A percentile compares a stretch with the other conserved stretches of the same genome.
Evolutionary conservation across 169 alveolate genomes (phyloP).

Genomic region (Babesia bigemina): DNA sequence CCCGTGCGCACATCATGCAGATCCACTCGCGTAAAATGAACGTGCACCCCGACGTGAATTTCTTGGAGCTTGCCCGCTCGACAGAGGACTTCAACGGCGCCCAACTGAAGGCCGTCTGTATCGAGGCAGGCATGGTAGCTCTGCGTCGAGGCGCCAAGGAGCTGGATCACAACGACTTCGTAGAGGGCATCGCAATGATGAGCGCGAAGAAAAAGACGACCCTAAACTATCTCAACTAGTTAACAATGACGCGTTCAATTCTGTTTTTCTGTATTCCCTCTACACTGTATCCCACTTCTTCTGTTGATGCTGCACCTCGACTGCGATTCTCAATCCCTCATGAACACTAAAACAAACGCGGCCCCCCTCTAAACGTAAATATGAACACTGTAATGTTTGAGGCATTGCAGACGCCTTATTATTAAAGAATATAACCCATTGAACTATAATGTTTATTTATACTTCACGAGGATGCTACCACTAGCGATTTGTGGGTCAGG

Average conservation of each 20-base stretch:
- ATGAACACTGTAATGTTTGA: no score
- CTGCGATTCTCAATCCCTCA: no score
- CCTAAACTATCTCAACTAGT: conserved; percentile 93
- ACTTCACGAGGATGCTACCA: no score
- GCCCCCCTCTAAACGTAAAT: no score
- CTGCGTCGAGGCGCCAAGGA: conserved; percentile 95
- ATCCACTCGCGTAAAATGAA: conserved; percentile 99
- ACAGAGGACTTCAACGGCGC: conserved; percentile 99
- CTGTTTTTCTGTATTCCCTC: no score
- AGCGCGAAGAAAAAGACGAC: conserved; percentile 97
- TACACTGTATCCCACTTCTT: not conserved
- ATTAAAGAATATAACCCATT: no score
- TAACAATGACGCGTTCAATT: not conserved
- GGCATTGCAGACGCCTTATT: no score
- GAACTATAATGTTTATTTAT: no score
- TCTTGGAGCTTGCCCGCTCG: conserved; percentile 94
- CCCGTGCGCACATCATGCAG: conserved; percentile 94
- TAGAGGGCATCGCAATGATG: conserved; percentile 96
- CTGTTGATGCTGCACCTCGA: not conserved
- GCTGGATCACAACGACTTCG: conserved; percentile 97
- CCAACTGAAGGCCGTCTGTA: conserved; percentile 96
- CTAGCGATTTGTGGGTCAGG: no score
- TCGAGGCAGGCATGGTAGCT: conserved; percentile 99
- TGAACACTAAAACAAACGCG: no score
- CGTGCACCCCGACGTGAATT: conserved; percentile 95